Conservation (phyloP, 208 protist species). For the Trypanosomatidae sp. region DNA sequence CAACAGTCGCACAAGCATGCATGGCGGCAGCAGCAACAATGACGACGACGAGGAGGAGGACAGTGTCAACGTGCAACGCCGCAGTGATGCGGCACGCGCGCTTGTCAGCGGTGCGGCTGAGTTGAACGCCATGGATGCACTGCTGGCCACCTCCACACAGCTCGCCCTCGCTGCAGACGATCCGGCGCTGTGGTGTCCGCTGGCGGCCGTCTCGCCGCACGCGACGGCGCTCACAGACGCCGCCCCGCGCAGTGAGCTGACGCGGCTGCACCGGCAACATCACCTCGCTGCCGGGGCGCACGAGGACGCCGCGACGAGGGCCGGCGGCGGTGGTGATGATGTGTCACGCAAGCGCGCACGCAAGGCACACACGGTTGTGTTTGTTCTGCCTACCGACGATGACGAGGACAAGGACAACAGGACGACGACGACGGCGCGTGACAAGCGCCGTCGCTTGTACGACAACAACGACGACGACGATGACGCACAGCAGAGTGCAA, state of each 20-base stretch:
- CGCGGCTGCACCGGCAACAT: conserved; percentile 46
- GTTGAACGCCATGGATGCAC: conserved; percentile 45
- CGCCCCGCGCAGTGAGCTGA: conserved; percentile 25
- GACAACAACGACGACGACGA: too few relatives aligned
- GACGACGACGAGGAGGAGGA: conserved; percentile 8
- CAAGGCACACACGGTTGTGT: conserved; percentile 50
- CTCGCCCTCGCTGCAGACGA: conserved; percentile 73
- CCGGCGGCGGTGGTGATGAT: too few relatives aligned
- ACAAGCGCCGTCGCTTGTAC: too few relatives aligned
- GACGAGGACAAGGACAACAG: too few relatives aligned
- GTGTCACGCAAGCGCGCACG: conserved; percentile 26
- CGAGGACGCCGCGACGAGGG: too few relatives aligned
- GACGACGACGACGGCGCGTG: too few relatives aligned
- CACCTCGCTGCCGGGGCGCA: conserved; percentile 14
- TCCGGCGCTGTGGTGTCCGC: conserved; percentile 52
- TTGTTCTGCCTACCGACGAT: too few relatives aligned
- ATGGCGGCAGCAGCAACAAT: conserved; percentile 4
- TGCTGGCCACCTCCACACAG: conserved; percentile 21
- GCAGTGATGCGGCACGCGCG: conserved; percentile 18
- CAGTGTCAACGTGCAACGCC: not conserved
- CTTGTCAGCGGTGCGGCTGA: conserved; percentile 48
- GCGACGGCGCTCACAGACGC: conserved; percentile 6
- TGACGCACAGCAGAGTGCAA: too few relatives aligned
- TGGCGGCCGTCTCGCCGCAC: conserved; percentile 24
- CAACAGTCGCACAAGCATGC: not conserved